A percentile compares a stretch with the other conserved stretches of the same genome.
These are phyloP conservation scores for Lepraria neglecta DNA, from an alignment of 495 filamentous ascomycete genomes.

Conservation along the genomic window DNA sequence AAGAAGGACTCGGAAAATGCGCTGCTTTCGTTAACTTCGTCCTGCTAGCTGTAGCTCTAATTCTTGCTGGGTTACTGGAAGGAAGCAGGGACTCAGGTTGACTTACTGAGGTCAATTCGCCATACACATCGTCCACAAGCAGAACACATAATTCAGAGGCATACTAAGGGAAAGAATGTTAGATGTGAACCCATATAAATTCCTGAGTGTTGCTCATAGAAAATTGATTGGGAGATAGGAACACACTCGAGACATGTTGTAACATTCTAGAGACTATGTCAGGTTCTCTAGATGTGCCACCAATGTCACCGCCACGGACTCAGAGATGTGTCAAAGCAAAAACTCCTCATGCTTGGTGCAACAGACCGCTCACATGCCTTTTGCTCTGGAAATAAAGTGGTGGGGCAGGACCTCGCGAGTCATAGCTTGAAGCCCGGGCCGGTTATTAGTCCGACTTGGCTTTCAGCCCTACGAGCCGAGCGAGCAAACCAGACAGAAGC, in stretches of 20 bases:
- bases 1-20: slow-evolving; percentile 74
- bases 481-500: background rate
- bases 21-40: slow-evolving; percentile 37
- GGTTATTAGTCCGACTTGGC: background rate
- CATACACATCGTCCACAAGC: slow-evolving; percentile 81
- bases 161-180: slow-evolving; percentile 38
- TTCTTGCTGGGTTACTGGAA: background rate
- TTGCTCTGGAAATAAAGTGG: background rate
- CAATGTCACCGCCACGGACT: slow-evolving; percentile 54
- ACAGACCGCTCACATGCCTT: background rate
- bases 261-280: slow-evolving; percentile 60
- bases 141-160: slow-evolving; percentile 78
- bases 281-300: slow-evolving; percentile 65
- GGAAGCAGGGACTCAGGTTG: background rate
- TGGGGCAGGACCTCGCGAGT: slow-evolving; percentile 9
- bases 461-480: slow-evolving; percentile 6
- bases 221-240: background rate
- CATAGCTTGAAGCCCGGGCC: slow-evolving; percentile 12
- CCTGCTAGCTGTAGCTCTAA: background rate
- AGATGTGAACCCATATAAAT: slow-evolving; percentile 4
- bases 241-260: slow-evolving; percentile 52
- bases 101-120: slow-evolving; percentile 84
- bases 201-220: background rate
- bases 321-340: slow-evolving; percentile 28
- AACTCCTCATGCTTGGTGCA: background rate